A percentile compares a stretch with the other conserved stretches of the same genome.
These are phyloP conservation scores for Pichia pseudocactophila DNA, from an alignment of 805 yeast species.

Conservation along the genomic window DNA sequence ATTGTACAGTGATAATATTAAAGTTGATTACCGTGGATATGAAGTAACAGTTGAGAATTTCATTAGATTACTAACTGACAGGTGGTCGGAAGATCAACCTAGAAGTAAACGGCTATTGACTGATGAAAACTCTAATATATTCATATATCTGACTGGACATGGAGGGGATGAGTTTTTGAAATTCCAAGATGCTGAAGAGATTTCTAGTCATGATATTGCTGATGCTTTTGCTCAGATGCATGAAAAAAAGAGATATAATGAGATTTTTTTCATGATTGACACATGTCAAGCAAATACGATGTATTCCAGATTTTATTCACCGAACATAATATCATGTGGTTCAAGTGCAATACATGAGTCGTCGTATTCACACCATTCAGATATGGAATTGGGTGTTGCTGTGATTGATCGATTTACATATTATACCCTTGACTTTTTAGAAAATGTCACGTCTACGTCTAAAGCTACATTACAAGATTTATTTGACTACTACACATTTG, in stretches of 20 bases:
- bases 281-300: conserved; percentile 98
- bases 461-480: conserved; percentile 70
- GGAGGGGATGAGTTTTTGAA: conserved; percentile 97
- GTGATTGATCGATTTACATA: conserved; percentile 96
- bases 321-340: conserved; percentile 88
- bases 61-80: conserved; percentile 82
- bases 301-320: conserved; percentile 88
- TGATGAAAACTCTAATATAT: conserved; percentile 89
- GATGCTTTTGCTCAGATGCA: conserved; percentile 97
- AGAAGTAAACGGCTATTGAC: conserved; percentile 83
- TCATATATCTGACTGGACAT: conserved; percentile 95
- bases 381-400: conserved; percentile 92
- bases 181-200: conserved; percentile 97
- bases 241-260: conserved; percentile 90
- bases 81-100: conserved; percentile 94
- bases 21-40: conserved; percentile 94
- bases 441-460: conserved; percentile 66
- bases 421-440: conserved; percentile 81
- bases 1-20: conserved; percentile 87
- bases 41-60: conserved; percentile 98
- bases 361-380: conserved; percentile 93
- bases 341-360: conserved; percentile 82
- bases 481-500: conserved; percentile 77
- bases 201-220: conserved; percentile 89
- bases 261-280: conserved; percentile 94